Evolutionary conservation across 306 rosid species (phyloP), one percentile per base, ranked within the genome.

Genomic region (Lagenaria siceraria): DNA sequence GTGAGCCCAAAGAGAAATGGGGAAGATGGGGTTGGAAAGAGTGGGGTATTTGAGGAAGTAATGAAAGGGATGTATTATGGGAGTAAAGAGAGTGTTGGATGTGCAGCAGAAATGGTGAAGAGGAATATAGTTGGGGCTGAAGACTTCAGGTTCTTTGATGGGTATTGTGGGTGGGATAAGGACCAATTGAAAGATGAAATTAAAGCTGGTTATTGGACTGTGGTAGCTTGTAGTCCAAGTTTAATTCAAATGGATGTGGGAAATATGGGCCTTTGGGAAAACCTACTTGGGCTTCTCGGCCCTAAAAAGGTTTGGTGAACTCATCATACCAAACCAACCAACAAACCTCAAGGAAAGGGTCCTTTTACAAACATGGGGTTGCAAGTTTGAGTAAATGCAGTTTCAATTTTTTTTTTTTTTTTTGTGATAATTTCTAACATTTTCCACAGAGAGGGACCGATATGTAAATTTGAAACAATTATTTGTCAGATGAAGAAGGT

Each of bases 61-160:
- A 89, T 95, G 91, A 82, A 84, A 79, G 99, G 99, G 0, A 40
- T 92, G 84, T 95, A 95, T 49, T 92, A 87, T 72, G 97, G 99
- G 54, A 81, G 86, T 1, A 92, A 77, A 62, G 96, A 92, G 77
- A 89, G 95, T 38, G 89, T 94, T 51, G 97, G 98, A 0, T 89
- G 97, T 82, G 98, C 90, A 1, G 80, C 96, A 15, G 91, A 90
- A 46, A 92, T 95, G 96, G 93, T 95, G 74, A 92, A 92, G 84
- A 89, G 97, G 81, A 73, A 85, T 72, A 31, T 83, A 56, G 83
- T 92, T 72, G 89, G 84, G 78, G 72, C 85, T 74, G 89, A 78
- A 5, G 93, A 95, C 22, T 88, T 95, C 13, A 87, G 97, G 82
- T 95, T 95, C 82, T 95, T 92, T 76, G 97, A 95, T 84, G 98